Conservation (phyloP, 495 filamentous ascomycete genomes). For the Paragyromitra xinjiangensis region DNA sequence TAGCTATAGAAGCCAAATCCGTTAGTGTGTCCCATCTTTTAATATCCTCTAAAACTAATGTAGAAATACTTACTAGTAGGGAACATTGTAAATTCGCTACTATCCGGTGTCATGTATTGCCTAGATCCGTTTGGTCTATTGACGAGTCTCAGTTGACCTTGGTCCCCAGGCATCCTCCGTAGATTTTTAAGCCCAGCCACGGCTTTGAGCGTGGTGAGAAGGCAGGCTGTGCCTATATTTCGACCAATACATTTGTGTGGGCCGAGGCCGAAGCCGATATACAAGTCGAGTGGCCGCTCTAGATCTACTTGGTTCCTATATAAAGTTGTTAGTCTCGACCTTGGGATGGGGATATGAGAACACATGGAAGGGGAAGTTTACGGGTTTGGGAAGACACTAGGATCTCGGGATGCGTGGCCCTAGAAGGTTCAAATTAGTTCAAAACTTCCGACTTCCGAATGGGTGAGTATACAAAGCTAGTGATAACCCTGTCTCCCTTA, state of each 20-base stretch:
- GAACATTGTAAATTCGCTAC: slow-evolving; percentile 46
- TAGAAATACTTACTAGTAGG: slow-evolving; percentile 46
- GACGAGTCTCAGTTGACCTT: slow-evolving; percentile 45
- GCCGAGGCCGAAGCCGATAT: slow-evolving; percentile 47
- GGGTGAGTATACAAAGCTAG: slow-evolving; percentile 36
- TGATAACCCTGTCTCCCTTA: slow-evolving; percentile 43
- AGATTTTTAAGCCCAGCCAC: slow-evolving; percentile 37
- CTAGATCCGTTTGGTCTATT: slow-evolving; percentile 35
- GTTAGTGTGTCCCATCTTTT: too few relatives aligned
- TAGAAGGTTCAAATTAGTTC: neutral
- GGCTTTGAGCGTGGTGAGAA: slow-evolving; percentile 37
- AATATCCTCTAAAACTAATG: too few relatives aligned
- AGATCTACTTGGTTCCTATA: slow-evolving; percentile 30
- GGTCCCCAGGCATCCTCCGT: slow-evolving; percentile 41
- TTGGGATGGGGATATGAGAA: neutral
- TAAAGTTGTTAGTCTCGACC: neutral
- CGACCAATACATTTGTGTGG: slow-evolving; percentile 48
- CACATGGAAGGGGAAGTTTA: slow-evolving; percentile 7
- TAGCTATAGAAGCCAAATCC: too few relatives aligned
- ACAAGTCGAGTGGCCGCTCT: slow-evolving; percentile 37
- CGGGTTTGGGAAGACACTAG: slow-evolving; percentile 42
- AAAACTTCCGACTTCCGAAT: neutral
- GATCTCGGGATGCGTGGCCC: slow-evolving; percentile 27
- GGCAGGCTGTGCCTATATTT: slow-evolving; percentile 29
- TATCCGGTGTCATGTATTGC: slow-evolving; percentile 50